Evolutionary conservation across 225 moss, liverwort and hornwort genomes (phyloP).

Genomic region (Takakia lepidozioides): DNA sequence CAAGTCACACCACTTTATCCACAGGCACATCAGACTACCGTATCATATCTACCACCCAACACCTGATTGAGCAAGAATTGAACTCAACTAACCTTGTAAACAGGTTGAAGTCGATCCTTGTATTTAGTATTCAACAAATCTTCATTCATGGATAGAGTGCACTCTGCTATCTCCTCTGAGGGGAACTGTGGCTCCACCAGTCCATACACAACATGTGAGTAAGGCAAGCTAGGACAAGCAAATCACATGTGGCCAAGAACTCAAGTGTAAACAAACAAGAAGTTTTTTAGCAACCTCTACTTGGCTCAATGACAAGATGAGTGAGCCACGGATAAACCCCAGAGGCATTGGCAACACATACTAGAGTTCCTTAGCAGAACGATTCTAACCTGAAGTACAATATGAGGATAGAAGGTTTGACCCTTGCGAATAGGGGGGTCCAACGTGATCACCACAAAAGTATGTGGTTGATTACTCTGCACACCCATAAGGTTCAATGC

Average conservation of each 20-base stretch:
- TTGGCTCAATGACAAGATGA: too few species aligned
- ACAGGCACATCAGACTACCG: neutral
- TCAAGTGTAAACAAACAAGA: too few species aligned
- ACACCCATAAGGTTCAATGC: neutral
- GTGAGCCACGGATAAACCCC: too few species aligned
- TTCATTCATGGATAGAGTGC: conserved; percentile 93
- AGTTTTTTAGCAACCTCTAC: too few species aligned
- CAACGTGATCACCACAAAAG: conserved; percentile 90
- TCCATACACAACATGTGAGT: too few species aligned
- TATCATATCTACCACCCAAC: too few species aligned
- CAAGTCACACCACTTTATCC: neutral
- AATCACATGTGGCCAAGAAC: too few species aligned
- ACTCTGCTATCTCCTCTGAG: conserved; percentile 69
- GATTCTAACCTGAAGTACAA: conserved; percentile 68
- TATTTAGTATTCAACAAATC: conserved; percentile 89
- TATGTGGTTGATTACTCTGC: conserved; percentile 91
- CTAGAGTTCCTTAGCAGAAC: too few species aligned
- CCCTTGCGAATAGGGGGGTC: conserved; percentile 99
- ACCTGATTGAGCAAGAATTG: neutral
- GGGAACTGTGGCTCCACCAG: conserved; percentile 60
- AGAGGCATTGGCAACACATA: too few species aligned
- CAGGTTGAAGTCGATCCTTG: conserved; percentile 75
- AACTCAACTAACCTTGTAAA: conserved; percentile 56
- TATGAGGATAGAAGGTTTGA: conserved; percentile 97
- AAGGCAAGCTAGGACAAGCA: too few species aligned